Evolutionary conservation across 1,284 basidiomycete species (phyloP).

Genomic region (Leccinum pachyderme): DNA sequence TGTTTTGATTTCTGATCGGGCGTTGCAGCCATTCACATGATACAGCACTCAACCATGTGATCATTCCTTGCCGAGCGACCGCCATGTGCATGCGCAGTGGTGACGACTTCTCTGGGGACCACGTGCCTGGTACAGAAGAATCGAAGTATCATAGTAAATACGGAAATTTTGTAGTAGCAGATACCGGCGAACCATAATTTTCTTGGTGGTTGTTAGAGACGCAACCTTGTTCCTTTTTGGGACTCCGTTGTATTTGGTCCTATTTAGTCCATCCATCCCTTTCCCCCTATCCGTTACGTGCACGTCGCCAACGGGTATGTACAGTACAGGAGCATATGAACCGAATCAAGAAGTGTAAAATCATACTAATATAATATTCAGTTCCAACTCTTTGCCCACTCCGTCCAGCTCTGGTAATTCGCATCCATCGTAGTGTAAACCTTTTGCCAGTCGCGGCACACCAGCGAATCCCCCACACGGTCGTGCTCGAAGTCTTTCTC

Average conservation of each 20-base stretch:
- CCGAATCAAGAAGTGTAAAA: neutral
- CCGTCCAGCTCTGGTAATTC: slow-evolving; percentile 13
- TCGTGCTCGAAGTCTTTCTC: slow-evolving; percentile 16
- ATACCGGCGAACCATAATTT: no score
- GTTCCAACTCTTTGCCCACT: slow-evolving; percentile 12
- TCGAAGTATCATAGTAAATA: neutral
- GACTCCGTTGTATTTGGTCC: no score
- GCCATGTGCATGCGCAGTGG: neutral
- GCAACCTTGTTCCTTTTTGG: no score
- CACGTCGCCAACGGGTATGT: neutral
- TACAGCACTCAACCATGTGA: slow-evolving; percentile 14
- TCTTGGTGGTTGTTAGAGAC: no score
- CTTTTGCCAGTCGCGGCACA: slow-evolving; percentile 32
- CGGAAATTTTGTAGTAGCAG: neutral
- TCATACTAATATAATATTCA: neutral
- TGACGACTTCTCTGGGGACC: neutral
- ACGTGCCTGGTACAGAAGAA: neutral
- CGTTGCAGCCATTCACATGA: slow-evolving; percentile 15
- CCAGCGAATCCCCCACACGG: slow-evolving; percentile 24
- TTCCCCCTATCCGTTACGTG: no score
- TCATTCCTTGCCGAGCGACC: neutral
- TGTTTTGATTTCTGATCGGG: slow-evolving; percentile 6
- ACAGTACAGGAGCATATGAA: neutral
- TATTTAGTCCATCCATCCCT: no score
- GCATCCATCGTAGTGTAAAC: slow-evolving; percentile 18